Conservation (phyloP, 1,284 basidiomycete genomes). For the Ganoderma lingzhi region DNA sequence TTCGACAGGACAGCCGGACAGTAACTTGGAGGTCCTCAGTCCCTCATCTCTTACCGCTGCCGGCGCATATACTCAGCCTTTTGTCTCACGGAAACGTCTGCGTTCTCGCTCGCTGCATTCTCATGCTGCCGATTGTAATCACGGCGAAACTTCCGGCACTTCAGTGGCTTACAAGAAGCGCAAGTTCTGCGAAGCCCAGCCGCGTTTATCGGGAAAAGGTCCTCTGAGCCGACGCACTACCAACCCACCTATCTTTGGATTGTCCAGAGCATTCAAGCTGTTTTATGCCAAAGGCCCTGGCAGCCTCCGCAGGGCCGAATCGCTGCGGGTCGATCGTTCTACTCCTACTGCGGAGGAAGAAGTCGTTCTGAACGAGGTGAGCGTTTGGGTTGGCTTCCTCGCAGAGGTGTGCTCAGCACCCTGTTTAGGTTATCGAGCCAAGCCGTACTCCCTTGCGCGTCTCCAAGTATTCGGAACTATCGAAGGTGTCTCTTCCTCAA, state of each 20-base stretch:
- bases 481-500: background rate
- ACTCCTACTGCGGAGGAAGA: background rate
- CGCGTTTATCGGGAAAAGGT: background rate
- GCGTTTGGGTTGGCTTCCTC: background rate
- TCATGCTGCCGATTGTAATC: background rate
- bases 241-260: background rate
- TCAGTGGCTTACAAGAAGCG: slow-evolving; percentile 5
- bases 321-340: slow-evolving; percentile 25
- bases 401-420: slow-evolving; percentile 2
- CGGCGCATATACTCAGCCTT: slow-evolving; percentile 1
- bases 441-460: background rate
- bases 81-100: background rate
- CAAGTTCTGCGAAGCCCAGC: slow-evolving; percentile 1
- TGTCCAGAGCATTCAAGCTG: slow-evolving; percentile 27
- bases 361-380: slow-evolving; percentile 14
- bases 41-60: background rate
- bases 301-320: slow-evolving; percentile 34
- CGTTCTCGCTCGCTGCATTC: background rate
- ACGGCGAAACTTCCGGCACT: background rate
- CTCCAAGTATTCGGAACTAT: background rate
- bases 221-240: background rate
- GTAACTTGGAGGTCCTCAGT: background rate
- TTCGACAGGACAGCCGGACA: background rate
- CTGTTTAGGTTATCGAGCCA: background rate
- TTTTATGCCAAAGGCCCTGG: slow-evolving; percentile 31